Evolutionary conservation across 2,329 filamentous ascomycete species (phyloP).

Genomic region (Onygenales sp.): DNA sequence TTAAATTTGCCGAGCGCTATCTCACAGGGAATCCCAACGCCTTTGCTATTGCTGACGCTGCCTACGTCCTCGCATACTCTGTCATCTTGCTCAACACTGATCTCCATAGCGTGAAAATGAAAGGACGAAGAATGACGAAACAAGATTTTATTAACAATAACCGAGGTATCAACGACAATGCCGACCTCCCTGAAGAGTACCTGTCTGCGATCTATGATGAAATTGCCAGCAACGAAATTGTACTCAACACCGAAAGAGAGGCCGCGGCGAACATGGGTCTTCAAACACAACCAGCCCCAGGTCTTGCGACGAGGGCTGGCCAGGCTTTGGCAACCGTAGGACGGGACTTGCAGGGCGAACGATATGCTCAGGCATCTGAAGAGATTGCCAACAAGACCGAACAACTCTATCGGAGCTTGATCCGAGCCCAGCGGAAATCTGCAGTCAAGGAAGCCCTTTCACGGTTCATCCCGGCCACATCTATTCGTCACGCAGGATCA

Average conservation of each 20-base stretch:
- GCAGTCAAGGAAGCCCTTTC: conserved; percentile 57
- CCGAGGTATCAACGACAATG: conserved; percentile 92
- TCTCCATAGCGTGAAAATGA: conserved; percentile 81
- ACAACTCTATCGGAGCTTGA: conserved; percentile 86
- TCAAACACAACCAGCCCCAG: conserved; percentile 48
- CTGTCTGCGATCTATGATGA: conserved; percentile 84
- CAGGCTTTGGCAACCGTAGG: conserved; percentile 87
- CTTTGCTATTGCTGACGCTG: conserved; percentile 95
- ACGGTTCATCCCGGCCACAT: conserved; percentile 84
- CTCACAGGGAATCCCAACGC: conserved; percentile 91
- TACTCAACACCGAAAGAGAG: conserved; percentile 84
- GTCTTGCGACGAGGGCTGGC: conserved; percentile 72
- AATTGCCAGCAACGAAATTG: conserved; percentile 84
- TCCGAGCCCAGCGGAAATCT: conserved; percentile 78
- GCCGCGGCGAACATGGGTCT: conserved; percentile 72
- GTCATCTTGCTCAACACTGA: conserved; percentile 97
- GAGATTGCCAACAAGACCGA: conserved; percentile 76
- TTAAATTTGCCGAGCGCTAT: conserved; percentile 96
- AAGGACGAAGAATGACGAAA: conserved; percentile 75
- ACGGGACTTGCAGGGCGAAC: conserved; percentile 82
- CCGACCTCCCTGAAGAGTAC: conserved; percentile 88
- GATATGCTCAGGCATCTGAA: conserved; percentile 88
- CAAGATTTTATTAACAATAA: conserved; percentile 99
- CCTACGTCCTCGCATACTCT: conserved; percentile 91
- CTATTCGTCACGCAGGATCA: conserved; percentile 86